Base-by-base conservation (phyloP, 129 eudicot species). In the Flaveria ramosissima region DNA sequence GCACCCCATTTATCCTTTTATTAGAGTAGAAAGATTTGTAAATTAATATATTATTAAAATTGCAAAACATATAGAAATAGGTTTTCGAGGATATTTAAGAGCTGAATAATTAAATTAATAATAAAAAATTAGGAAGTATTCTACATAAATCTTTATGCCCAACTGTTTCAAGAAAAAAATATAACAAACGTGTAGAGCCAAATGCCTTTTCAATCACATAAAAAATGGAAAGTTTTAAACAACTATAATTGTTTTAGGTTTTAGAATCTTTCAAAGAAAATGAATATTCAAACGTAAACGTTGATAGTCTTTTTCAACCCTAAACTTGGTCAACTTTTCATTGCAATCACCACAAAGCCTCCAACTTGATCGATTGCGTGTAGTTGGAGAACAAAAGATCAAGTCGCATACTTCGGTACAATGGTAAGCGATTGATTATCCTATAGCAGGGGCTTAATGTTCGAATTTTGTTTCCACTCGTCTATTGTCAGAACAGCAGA, bases 231-330 rank as follows among this genome's bases (percentile, higher is more conserved):
- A 52, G 23, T 67, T 52, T 9, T 30, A 20, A 67, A 12, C 42
- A 30, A 53, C 19, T 14, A 75, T 46, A 20, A 19, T 39, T 52
- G 36, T 52, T 52, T 55, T 56, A 43, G 26, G 68, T 69, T 19
- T 24, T 78, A 69, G 52, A 78, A 70, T 78, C 81, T 69, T 42
- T 56, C 65, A 77, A 70, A 56, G 59, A 57, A 59, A 24, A 57
- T 10, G 82, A 69, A 78, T 78, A 78, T 78, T 78, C 76, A 78
- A 71, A 69, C 62, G 30, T 46, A 43, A 26, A 70, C 75, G 26
- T 20, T 78, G 45, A 69, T 69, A 21, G 70, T 78, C 62, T 8
- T 61, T 78, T 78, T 78, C 61, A 69, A n/a, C 81, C 57, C 75
- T 43, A 56, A 60, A 19, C 51, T n/a, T 56, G 13, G 71, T 78